A percentile compares a stretch with the other conserved stretches of the same genome.
phyloP scores from a whole-genome alignment of 2,329 filamentous ascomycete genomes.

The Claviceps sp. region DNA sequence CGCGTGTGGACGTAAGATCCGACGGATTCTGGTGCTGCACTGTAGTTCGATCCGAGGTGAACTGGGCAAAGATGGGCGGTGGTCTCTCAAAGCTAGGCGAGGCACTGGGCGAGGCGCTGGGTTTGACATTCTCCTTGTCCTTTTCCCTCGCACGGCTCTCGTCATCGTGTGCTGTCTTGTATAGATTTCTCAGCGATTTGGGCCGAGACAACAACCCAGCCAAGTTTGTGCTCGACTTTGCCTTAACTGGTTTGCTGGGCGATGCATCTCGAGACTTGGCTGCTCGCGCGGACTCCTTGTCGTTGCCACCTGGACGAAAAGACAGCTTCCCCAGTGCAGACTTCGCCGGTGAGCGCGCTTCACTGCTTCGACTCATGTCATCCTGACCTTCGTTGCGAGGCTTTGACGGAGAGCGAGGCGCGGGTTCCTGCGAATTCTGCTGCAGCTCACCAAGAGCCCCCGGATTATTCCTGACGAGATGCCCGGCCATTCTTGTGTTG shows the following conservation, averaged over 20 bases:
- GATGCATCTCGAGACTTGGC: conserved; percentile 33
- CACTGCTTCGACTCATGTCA: conserved; percentile 8
- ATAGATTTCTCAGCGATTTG: conserved; percentile 58
- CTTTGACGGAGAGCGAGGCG: conserved; percentile 26
- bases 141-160: conserved; percentile 47
- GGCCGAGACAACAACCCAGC: conserved; percentile 60
- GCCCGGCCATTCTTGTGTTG: conserved; percentile 15
- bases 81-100: conserved; percentile 19
- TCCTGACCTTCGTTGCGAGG: conserved; percentile 18
- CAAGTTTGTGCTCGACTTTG: conserved; percentile 76
- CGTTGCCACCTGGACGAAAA: conserved; percentile 26
- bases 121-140: conserved; percentile 74
- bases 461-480: conserved; percentile 24
- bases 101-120: conserved; percentile 27
- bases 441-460: conserved; percentile 43
- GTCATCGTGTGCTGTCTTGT: conserved; percentile 39
- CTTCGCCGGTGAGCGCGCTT: conserved; percentile 8
- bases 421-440: conserved; percentile 36
- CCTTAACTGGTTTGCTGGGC: conserved; percentile 57
- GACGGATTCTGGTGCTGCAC: conserved; percentile 1
- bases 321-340: conserved; percentile 25
- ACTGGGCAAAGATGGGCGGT: conserved; percentile 73
- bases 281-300: conserved; percentile 19
- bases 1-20: conserved; percentile 3
- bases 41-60: conserved; percentile 24